Percentiles rank a stretch among this genome's conserved stretches.
Conservation (phyloP, 768 basidiomycete genomes). For the Macrolepiota fuliginosa region DNA sequence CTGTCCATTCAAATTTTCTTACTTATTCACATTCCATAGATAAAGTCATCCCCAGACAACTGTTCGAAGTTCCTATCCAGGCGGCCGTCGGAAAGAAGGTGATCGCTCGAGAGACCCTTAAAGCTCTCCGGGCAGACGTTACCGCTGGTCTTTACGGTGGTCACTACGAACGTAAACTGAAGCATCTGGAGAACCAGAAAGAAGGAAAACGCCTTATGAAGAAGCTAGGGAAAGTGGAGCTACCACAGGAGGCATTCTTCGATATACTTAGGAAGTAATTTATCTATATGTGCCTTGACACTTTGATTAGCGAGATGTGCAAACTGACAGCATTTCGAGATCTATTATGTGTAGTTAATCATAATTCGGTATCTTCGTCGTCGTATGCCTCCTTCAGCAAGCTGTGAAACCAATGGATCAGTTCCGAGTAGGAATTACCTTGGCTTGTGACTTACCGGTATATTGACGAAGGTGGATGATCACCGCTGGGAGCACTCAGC, state of each 20-base stretch:
- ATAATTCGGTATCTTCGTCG: constrained; percentile 88
- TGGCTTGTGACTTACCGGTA: constrained; percentile 55
- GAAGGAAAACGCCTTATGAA: constrained; percentile 91
- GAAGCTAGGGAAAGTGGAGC: constrained; percentile 79
- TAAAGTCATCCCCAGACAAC: constrained; percentile 88
- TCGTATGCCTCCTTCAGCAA: constrained; percentile 94
- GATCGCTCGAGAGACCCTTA: constrained; percentile 86
- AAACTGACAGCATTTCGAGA: constrained; percentile 13
- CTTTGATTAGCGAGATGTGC: not conserved
- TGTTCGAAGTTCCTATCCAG: constrained; percentile 96
- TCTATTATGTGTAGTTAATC: constrained; percentile 22
- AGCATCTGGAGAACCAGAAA: constrained; percentile 87
- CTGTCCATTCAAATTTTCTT: not conserved
- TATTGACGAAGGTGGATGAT: constrained; percentile 94
- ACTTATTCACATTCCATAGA: constrained; percentile 38
- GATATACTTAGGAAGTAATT: constrained; percentile 70
- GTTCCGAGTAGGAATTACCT: not conserved
- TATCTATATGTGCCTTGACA: constrained; percentile 20
- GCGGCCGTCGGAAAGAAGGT: constrained; percentile 86
- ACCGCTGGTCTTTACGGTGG: constrained; percentile 94
- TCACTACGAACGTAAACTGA: constrained; percentile 92
- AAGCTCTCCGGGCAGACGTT: constrained; percentile 86
- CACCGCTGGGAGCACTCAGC: constrained; percentile 57
- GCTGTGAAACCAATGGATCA: constrained; percentile 31
- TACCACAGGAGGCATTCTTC: constrained; percentile 97